Evolutionary conservation across 257 asterid genomes (phyloP).

Genomic region (Lithospermum erythrorhizon): DNA sequence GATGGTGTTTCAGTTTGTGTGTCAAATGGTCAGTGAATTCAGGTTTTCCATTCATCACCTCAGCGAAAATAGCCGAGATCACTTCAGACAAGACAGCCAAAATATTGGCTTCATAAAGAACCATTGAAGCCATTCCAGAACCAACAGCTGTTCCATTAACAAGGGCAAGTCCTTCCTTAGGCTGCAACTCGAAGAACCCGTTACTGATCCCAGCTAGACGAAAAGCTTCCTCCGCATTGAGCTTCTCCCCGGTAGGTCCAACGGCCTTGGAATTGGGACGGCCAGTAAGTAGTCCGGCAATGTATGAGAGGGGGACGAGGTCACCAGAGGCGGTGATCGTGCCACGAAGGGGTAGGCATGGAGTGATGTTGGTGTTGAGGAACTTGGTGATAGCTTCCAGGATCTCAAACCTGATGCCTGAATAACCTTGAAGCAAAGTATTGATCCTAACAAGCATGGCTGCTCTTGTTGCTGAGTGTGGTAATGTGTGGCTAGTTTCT

Average conservation of each 20-base stretch:
- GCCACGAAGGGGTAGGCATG: slow-evolving; percentile 45
- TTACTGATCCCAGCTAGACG: slow-evolving; percentile 23
- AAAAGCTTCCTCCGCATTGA: slow-evolving; percentile 35
- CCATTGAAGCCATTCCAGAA: slow-evolving; percentile 46
- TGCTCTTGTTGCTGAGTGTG: slow-evolving; percentile 41
- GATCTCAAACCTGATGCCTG: slow-evolving; percentile 42
- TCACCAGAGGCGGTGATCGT: slow-evolving; percentile 43
- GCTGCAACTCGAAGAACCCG: slow-evolving; percentile 42
- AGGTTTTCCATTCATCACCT: slow-evolving; percentile 46
- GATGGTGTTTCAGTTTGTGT: slow-evolving; percentile 43
- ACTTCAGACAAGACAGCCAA: slow-evolving; percentile 29
- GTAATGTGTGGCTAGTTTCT: slow-evolving; percentile 31
- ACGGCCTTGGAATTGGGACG: slow-evolving; percentile 40
- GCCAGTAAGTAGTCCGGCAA: slow-evolving; percentile 38
- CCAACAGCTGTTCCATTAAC: slow-evolving; percentile 48
- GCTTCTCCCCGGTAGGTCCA: slow-evolving; percentile 32
- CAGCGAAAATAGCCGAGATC: slow-evolving; percentile 38
- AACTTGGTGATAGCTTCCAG: slow-evolving; percentile 39
- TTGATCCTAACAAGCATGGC: slow-evolving; percentile 47
- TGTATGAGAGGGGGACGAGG: slow-evolving; percentile 39
- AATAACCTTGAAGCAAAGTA: slow-evolving; percentile 43
- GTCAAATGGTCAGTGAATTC: slow-evolving; percentile 43
- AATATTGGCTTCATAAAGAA: slow-evolving; percentile 32
- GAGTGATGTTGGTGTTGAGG: slow-evolving; percentile 41
- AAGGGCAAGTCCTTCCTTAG: slow-evolving; percentile 43